phyloP scores from a whole-genome alignment of 1,284 basidiomycete species.

The Ganoderma meredithae region DNA sequence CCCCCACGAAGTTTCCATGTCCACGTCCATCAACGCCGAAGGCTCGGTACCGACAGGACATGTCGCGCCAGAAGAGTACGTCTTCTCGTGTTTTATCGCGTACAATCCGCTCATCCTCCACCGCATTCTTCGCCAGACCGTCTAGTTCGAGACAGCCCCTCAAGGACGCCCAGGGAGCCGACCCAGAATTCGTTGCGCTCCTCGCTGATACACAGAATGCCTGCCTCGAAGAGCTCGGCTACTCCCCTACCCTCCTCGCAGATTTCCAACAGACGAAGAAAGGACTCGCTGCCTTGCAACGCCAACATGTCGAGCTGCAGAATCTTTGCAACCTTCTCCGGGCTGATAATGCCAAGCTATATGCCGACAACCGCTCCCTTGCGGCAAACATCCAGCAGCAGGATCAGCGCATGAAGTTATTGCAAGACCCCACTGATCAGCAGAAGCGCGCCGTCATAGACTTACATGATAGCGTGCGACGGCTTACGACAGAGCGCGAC shows the following conservation, averaged over 20 bases:
- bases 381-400: conserved; percentile 31
- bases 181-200: conserved; percentile 48
- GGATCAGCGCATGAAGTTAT: conserved; percentile 28
- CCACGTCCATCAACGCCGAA: conserved; percentile 12
- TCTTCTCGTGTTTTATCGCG: background rate
- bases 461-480: conserved; percentile 27
- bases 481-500: conserved; percentile 24
- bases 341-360: conserved; percentile 55
- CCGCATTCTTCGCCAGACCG: background rate
- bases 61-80: conserved; percentile 14
- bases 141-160: background rate
- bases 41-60: background rate
- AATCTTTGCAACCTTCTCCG: conserved; percentile 42
- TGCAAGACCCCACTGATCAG: conserved; percentile 18
- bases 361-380: conserved; percentile 54
- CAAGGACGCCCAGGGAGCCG: background rate
- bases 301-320: conserved; percentile 44
- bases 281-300: conserved; percentile 44
- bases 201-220: conserved; percentile 52
- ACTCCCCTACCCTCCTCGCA: conserved; percentile 46
- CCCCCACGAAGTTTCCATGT: conserved; percentile 14
- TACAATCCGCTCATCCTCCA: background rate
- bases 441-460: conserved; percentile 19
- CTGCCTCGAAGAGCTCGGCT: conserved; percentile 57
- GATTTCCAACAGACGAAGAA: conserved; percentile 45